These are phyloP conservation scores for Lasiodiplodia citricola DNA, from an alignment of 2,329 filamentous ascomycete genomes.

Conservation along the genomic window DNA sequence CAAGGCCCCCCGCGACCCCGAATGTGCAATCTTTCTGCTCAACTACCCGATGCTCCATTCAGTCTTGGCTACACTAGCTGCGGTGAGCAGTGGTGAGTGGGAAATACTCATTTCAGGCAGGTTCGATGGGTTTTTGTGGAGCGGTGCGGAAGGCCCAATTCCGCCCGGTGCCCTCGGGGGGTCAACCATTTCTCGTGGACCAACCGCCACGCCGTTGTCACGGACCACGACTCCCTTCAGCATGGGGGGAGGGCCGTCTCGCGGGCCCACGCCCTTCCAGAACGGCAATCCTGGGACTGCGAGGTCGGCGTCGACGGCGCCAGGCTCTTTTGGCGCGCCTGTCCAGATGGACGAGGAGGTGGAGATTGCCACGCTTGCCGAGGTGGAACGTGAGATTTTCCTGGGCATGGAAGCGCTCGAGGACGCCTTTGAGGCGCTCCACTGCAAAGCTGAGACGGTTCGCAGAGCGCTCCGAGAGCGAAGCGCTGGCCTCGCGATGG, in stretches of 20 bases:
- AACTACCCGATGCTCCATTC: conserved; percentile 83
- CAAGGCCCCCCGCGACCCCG: conserved; percentile 78
- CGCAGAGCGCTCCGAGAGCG: conserved; percentile 80
- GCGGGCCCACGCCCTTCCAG: conserved; percentile 56
- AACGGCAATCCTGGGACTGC: conserved; percentile 26
- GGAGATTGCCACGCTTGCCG: conserved; percentile 86
- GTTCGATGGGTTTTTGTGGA: conserved; percentile 95
- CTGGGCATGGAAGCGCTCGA: conserved; percentile 92
- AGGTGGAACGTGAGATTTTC: conserved; percentile 93
- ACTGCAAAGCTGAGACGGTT: conserved; percentile 81
- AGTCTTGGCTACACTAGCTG: conserved; percentile 82
- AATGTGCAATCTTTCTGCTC: conserved; percentile 83
- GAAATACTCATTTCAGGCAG: conserved; percentile 92
- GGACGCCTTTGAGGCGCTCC: conserved; percentile 91
- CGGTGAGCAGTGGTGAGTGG: conserved; percentile 93
- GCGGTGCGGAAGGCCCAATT: conserved; percentile 72
- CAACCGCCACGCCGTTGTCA: conserved; percentile 47
- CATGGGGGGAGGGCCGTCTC: conserved; percentile 54
- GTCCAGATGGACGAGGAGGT: conserved; percentile 94
- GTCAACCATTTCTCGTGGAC: conserved; percentile 33
- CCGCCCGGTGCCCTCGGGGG: conserved; percentile 29
- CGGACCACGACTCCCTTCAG: conserved; percentile 60
- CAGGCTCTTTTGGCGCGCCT: conserved; percentile 64
- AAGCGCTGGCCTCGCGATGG: conserved; percentile 74
- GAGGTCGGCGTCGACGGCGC: conserved; percentile 35